These are phyloP conservation scores for Cyberlindnera xylosilytica DNA, from an alignment of 805 yeast genomes.

Conservation along the genomic window DNA sequence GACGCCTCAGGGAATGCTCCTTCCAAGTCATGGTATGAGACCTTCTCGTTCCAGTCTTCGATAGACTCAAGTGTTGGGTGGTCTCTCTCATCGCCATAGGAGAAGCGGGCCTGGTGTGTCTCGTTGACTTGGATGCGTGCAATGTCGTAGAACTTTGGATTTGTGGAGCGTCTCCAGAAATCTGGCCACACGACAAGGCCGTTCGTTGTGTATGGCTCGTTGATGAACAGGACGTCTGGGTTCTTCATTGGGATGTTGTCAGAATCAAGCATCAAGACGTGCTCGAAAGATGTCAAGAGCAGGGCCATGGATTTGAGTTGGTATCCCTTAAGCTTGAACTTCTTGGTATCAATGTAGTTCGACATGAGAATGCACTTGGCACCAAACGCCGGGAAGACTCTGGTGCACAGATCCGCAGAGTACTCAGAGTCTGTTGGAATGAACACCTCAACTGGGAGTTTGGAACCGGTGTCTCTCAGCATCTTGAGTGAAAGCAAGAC, in stretches of 20 bases:
- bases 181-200: conserved; percentile 65
- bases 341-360: conserved; percentile 38
- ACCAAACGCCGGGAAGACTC: conserved; percentile 60
- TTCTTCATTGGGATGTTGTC: conserved; percentile 60
- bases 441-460: conserved; percentile 77
- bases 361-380: conserved; percentile 60
- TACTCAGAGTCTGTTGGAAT: conserved; percentile 70
- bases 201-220: conserved; percentile 34
- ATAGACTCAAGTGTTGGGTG: conserved; percentile 21
- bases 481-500: conserved; percentile 50
- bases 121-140: conserved; percentile 43
- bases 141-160: conserved; percentile 54
- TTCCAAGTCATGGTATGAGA: conserved; percentile 60
- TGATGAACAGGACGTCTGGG: conserved; percentile 41
- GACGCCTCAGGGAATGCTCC: conserved; percentile 70
- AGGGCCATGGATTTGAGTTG: conserved; percentile 74
- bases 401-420: conserved; percentile 67
- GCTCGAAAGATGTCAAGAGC: conserved; percentile 73
- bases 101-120: conserved; percentile 25
- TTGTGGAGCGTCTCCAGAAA: conserved; percentile 66
- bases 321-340: conserved; percentile 48
- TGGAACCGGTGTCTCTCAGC: conserved; percentile 62
- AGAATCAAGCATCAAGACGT: conserved; percentile 70
- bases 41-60: conserved; percentile 30
- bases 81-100: conserved; percentile 35